phyloP scores from a whole-genome alignment of 352 stramenopile genomes.

The Phytophthora rubi region DNA sequence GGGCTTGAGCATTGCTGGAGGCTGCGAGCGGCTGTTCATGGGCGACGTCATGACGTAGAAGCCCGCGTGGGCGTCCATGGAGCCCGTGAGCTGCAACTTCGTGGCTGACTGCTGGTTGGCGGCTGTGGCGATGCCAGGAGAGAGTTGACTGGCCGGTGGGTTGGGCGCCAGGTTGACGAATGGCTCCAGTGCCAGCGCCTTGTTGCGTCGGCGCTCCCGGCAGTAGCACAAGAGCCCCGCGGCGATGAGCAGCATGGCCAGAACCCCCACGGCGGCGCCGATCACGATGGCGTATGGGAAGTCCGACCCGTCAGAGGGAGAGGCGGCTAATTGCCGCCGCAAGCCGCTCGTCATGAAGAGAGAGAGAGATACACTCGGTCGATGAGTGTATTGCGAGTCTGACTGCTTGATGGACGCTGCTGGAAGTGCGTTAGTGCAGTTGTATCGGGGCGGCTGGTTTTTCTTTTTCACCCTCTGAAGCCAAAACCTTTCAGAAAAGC shows the following conservation, averaged over 20 bases:
- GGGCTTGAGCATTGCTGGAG: conserved; percentile 23
- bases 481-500: conserved; percentile 19
- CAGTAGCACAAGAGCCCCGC: conserved; percentile 30
- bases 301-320: conserved; percentile 15
- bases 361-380: not conserved
- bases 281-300: conserved; percentile 41
- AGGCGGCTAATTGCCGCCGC: conserved; percentile 1
- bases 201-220: conserved; percentile 36
- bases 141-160: conserved; percentile 29
- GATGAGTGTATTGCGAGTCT: not conserved
- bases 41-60: conserved; percentile 49
- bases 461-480: not conserved
- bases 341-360: conserved; percentile 8
- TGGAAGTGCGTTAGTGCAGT: conserved; percentile 12
- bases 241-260: conserved; percentile 37
- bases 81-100: conserved; percentile 15
- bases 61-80: conserved; percentile 21
- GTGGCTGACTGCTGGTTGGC: conserved; percentile 17
- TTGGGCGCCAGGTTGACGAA: conserved; percentile 42
- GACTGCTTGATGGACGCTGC: conserved; percentile 20
- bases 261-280: conserved; percentile 35
- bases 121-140: conserved; percentile 31
- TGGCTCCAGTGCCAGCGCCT: conserved; percentile 36
- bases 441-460: conserved; percentile 10
- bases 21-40: conserved; percentile 5